Percentiles rank a stretch among this genome's conserved stretches.
phyloP scores from a whole-genome alignment of 148 eudicot genomes.

The Rhododendron mucronatum region DNA sequence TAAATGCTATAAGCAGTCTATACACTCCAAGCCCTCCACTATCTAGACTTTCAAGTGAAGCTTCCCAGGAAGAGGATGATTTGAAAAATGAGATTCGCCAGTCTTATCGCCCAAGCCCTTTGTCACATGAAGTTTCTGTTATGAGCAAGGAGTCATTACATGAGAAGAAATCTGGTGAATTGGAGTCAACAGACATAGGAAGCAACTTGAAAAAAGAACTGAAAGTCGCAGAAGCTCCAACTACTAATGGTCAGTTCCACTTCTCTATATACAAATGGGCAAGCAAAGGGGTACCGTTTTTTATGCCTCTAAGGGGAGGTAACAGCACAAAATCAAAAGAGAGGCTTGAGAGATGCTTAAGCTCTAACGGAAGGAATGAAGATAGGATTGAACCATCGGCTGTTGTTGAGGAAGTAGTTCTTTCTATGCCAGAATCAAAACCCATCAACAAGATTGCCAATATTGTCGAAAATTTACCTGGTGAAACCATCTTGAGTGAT shows the following conservation, averaged over 20 bases:
- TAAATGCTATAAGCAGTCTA: slow-evolving; percentile 16
- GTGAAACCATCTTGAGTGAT: slow-evolving; percentile 1
- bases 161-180: slow-evolving; percentile 22
- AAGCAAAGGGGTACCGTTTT: slow-evolving; percentile 50
- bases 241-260: slow-evolving; percentile 48
- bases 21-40: slow-evolving; percentile 28
- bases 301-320: slow-evolving; percentile 38
- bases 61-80: slow-evolving; percentile 20
- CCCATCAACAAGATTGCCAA: slow-evolving; percentile 2
- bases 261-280: slow-evolving; percentile 95
- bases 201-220: slow-evolving; percentile 12
- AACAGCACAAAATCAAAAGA: slow-evolving; percentile 33
- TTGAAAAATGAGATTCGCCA: slow-evolving; percentile 8
- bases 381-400: slow-evolving; percentile 4
- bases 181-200: slow-evolving; percentile 11
- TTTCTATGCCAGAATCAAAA: slow-evolving; percentile 6
- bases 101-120: slow-evolving; percentile 36
- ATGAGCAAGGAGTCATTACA: slow-evolving; percentile 14
- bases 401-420: slow-evolving; percentile 13
- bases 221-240: slow-evolving; percentile 25
- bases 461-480: neutral
- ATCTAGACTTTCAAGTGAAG: slow-evolving; percentile 45
- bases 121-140: slow-evolving; percentile 35
- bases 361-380: slow-evolving; percentile 13
- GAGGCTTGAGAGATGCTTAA: slow-evolving; percentile 19